phyloP scores from a whole-genome alignment of 495 filamentous ascomycete genomes.

The Penicillium cinerascens region DNA sequence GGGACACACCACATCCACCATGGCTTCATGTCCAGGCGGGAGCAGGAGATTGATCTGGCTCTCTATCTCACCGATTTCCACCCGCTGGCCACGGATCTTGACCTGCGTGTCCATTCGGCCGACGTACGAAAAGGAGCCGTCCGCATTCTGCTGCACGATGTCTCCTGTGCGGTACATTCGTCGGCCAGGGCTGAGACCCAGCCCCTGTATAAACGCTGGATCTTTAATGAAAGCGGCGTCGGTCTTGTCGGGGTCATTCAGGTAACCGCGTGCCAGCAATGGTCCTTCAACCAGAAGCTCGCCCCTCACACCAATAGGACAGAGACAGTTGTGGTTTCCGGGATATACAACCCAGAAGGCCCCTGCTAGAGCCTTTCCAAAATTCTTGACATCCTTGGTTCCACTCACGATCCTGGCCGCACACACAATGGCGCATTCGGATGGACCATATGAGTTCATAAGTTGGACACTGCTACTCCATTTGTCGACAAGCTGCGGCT shows the following conservation, averaged over 20 bases:
- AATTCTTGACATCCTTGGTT: no score
- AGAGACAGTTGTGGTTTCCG: no score
- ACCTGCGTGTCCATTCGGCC: conserved; percentile 27
- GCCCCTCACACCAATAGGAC: conserved; percentile 13
- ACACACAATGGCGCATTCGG: no score
- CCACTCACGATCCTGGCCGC: no score
- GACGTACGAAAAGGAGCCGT: not conserved
- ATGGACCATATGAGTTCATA: no score
- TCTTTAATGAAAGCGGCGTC: not conserved
- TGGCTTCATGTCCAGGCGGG: no score
- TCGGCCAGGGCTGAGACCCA: not conserved
- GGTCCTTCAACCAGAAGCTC: conserved; percentile 36
- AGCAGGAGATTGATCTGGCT: no score
- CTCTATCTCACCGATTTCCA: conserved; percentile 46
- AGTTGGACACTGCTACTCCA: no score
- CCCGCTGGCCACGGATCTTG: conserved; percentile 44
- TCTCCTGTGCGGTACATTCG: conserved; percentile 5
- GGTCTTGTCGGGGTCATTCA: not conserved
- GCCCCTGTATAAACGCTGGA: not conserved
- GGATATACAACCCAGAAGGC: no score
- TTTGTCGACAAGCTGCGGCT: no score
- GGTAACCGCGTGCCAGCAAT: conserved; percentile 8
- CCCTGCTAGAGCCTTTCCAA: no score
- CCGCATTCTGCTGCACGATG: not conserved
- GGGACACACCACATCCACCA: no score